Base-by-base conservation (phyloP, 2,329 filamentous ascomycete genomes). In the Alternaria atra region DNA sequence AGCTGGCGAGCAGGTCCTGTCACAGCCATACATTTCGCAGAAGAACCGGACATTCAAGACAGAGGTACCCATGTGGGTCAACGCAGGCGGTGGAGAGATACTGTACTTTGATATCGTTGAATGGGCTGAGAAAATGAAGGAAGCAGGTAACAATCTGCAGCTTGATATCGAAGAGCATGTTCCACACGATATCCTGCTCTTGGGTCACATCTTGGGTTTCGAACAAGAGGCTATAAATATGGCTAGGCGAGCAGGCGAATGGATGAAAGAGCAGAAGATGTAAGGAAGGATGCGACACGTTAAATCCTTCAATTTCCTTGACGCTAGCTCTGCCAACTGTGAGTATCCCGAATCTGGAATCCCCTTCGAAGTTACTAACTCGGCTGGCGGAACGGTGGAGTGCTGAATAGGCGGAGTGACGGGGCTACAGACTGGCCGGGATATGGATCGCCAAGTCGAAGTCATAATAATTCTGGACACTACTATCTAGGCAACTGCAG, bases 101-200 rank as follows among this genome's bases (percentile, higher is more conserved):
- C 64, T 85, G 48, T 80, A 71, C 53, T 74, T 76, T 47, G 80
- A 84, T 51, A 73, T 73, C 17, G 69, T 75, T 12, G 71, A 75
- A 65, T 79, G 79, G 67, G 76, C 71, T 25, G 71, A 77, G 55
- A 69, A 74, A 51, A 79, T 84, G 76, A 68, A 67, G 56, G 66
- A 66, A 12, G 68, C 71, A 42, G 82, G 81, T 0, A 84, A 83
- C 58, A 65, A 74, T 40, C 73, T 84, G 1, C 75, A 76, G 52
- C 59, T 82, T 12, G 75, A 82, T 63, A 71, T 81, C 3, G 80
- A 82, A 65, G 64, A 78, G 48, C 61, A 71, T 9, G 80, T 77
- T 4, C 78, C 79, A 20, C 84, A 86, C 66, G 84, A 85, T 70
- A 80, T 84, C 6, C 59, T 84, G 17, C 51, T 82, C 1, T 3